phyloP scores from a whole-genome alignment of 805 yeast species.

The Hermanozyma aechmeae region DNA sequence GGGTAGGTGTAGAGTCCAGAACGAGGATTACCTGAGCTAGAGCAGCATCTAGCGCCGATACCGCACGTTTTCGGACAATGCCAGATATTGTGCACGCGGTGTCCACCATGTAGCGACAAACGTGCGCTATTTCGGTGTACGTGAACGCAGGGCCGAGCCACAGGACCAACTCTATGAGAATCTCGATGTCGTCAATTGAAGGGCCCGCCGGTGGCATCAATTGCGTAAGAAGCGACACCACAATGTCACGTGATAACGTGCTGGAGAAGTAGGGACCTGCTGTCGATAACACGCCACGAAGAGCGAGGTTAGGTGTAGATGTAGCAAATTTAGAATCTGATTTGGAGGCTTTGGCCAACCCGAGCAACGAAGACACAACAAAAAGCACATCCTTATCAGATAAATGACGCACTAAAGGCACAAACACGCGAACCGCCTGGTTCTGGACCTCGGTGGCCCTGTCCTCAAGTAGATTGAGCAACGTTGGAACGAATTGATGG shows the following conservation, averaged over 20 bases:
- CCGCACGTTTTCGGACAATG: too few relatives aligned
- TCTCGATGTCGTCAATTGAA: slow-evolving; percentile 51
- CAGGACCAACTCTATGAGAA: slow-evolving; percentile 46
- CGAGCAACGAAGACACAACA: slow-evolving; percentile 20
- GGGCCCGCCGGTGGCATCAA: slow-evolving; percentile 15
- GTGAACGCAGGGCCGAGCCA: slow-evolving; percentile 37
- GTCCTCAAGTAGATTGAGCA: slow-evolving; percentile 44
- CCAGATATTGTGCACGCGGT: too few relatives aligned
- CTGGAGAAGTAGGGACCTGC: slow-evolving; percentile 17
- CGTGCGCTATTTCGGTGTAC: too few relatives aligned
- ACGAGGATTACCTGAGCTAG: too few relatives aligned
- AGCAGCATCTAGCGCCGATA: too few relatives aligned
- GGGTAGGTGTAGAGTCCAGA: too few relatives aligned
- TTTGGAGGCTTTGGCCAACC: slow-evolving; percentile 8
- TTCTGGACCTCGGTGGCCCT: slow-evolving; percentile 18
- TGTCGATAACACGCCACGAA: slow-evolving; percentile 32
- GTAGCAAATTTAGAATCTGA: slow-evolving; percentile 27
- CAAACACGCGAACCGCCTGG: slow-evolving; percentile 44
- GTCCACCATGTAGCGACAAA: too few relatives aligned
- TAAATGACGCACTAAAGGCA: slow-evolving; percentile 33
- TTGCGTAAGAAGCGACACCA: slow-evolving; percentile 30
- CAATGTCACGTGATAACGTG: slow-evolving; percentile 17
- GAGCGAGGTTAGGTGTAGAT: slow-evolving; percentile 44
- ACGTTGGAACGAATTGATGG: slow-evolving; percentile 26
- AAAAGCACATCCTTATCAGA: slow-evolving; percentile 19